Base-by-base conservation (phyloP, 345 rosid species). In the Gossypium ekmanianum region DNA sequence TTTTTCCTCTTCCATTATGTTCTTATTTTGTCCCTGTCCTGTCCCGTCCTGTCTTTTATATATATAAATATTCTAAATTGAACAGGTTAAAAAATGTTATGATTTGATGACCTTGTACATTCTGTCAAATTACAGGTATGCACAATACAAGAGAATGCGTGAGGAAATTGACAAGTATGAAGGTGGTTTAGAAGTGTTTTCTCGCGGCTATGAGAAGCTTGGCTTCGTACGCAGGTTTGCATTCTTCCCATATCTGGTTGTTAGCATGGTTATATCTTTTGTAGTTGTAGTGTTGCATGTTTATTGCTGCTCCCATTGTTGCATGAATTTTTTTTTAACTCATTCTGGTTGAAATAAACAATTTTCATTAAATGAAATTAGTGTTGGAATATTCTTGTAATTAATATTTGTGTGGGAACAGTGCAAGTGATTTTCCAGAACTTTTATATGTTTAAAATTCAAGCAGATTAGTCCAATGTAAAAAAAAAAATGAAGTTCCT, bases 121-220 rank as follows among this genome's bases (percentile, higher is more conserved):
- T 62, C 73, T 75, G 11, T 74, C 64, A 8, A 26, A 64, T 74
- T 79, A 71, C 82, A 95, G 98, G 59, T 93, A 86, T 81, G 81
- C 82, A 51, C 87, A 83, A 66, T 95, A 91, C 87, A 88, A 39
- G 85, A 90, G 81, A 84, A 57, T 91, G 77, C 88, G 91, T 18
- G 91, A 83, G 47, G 90, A 82, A 77, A 90, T 95, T 75, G 92
- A 90, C 82, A 86, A 84, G 80, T 76, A 79, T 79, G 99, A 95
- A 83, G 98, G 96, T 77, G 98, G 98, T 75, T 75, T 95, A 79
- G 99, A 90, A 82, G 89, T 77, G 26, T 95, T 95, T 82, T 93
- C 99, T 85, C 94, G 94, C 44, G 98, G 98, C 72, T 93, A 93
- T 78, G 93, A 93, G 87, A 88, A 86, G 80, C 80, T 95, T 79